phyloP scores from a whole-genome alignment of 208 protist genomes.

The Trypanosoma mega region DNA sequence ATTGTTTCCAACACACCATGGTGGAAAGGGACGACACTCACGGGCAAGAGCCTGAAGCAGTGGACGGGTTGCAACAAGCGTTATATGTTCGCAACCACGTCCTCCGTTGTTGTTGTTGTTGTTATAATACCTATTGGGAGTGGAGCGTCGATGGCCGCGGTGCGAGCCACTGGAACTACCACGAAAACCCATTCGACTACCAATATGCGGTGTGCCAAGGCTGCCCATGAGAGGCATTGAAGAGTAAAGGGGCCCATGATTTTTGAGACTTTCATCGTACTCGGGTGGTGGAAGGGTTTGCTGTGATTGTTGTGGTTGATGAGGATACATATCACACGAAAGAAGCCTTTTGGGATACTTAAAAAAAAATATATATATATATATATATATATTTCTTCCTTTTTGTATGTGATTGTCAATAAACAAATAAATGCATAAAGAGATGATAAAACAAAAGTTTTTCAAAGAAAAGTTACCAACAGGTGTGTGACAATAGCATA shows the following conservation, averaged over 20 bases:
- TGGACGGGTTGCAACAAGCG: constrained; percentile 34
- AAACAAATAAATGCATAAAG: no score
- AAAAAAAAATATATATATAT: constrained; percentile 11
- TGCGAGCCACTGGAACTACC: constrained; percentile 10
- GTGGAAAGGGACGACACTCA: constrained; percentile 33
- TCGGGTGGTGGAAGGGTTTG: not conserved
- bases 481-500: no score
- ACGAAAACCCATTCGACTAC: not conserved
- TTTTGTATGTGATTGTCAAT: no score
- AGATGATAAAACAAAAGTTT: no score
- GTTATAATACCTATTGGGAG: not conserved
- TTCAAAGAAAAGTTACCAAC: no score
- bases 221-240: constrained; percentile 17
- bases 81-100: constrained; percentile 11
- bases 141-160: constrained; percentile 11
- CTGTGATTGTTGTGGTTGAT: not conserved
- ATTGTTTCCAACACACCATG: constrained; percentile 38
- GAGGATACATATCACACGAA: not conserved
- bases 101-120: not conserved
- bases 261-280: not conserved
- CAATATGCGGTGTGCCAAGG: constrained; percentile 32
- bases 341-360: not conserved
- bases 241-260: constrained; percentile 3
- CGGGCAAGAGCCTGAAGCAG: constrained; percentile 37
- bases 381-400: constrained; percentile 17